Evolutionary conservation across 306 rosid species (phyloP).

Genomic region (Cercis canadensis): DNA sequence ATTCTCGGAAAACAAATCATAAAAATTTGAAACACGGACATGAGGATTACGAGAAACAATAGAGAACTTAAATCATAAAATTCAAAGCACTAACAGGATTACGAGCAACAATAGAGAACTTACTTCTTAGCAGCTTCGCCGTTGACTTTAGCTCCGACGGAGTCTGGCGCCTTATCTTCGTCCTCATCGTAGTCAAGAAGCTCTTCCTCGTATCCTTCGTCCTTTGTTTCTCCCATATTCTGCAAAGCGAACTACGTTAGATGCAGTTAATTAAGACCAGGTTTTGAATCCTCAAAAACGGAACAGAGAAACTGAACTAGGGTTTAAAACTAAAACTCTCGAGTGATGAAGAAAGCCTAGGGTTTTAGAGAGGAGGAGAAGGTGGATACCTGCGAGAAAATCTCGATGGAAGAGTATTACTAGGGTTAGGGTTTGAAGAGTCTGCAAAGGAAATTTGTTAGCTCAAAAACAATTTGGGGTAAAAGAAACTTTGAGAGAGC

Average conservation of each 20-base stretch:
- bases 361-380: slow-evolving; percentile 35
- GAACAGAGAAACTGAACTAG: slow-evolving; percentile 19
- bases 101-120: slow-evolving; percentile 16
- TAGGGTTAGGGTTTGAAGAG: slow-evolving; percentile 53
- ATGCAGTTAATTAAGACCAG: background rate
- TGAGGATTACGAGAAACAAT: background rate
- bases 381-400: slow-evolving; percentile 52
- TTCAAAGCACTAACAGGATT: background rate
- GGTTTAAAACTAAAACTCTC: slow-evolving; percentile 31
- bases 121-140: slow-evolving; percentile 95
- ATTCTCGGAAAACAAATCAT: background rate
- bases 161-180: slow-evolving; percentile 89
- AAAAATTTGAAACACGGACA: background rate
- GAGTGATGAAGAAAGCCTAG: slow-evolving; percentile 26
- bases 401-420: background rate
- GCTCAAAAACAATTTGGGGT: slow-evolving; percentile 55
- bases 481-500: slow-evolving; percentile 40
- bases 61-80: too few species aligned
- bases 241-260: slow-evolving; percentile 25
- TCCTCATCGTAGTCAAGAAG: slow-evolving; percentile 97
- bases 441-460: slow-evolving; percentile 88
- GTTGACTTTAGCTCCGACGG: slow-evolving; percentile 77
- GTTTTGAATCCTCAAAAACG: background rate
- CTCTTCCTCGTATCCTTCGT: slow-evolving; percentile 92
- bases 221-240: slow-evolving; percentile 92